These are phyloP conservation scores for Artemisia tridentata DNA, from an alignment of 129 eudicot genomes.

Conservation along the genomic window DNA sequence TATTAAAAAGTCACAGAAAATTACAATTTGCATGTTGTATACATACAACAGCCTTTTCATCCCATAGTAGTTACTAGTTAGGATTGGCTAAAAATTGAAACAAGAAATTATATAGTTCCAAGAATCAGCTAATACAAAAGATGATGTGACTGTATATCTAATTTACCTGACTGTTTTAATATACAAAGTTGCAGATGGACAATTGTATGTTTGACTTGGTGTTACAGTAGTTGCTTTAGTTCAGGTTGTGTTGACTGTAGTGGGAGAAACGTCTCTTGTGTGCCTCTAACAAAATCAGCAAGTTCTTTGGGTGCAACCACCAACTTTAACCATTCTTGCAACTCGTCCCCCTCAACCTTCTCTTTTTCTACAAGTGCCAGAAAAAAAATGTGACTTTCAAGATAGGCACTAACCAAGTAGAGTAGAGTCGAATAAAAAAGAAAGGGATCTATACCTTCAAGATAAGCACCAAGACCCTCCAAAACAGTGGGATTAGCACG, in stretches of 20 bases:
- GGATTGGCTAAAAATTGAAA: slow-evolving; percentile 23
- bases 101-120: slow-evolving; percentile 12
- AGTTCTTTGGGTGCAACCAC: slow-evolving; percentile 94
- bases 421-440: not conserved
- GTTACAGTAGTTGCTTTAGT: slow-evolving; percentile 37
- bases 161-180: slow-evolving; percentile 22
- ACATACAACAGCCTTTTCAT: slow-evolving; percentile 20
- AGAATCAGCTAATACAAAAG: slow-evolving; percentile 28
- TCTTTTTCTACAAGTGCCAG: slow-evolving; percentile 52
- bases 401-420: slow-evolving; percentile 3
- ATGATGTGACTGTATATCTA: slow-evolving; percentile 23
- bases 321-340: slow-evolving; percentile 81
- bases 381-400: not conserved
- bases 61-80: slow-evolving; percentile 15
- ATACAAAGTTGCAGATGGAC: slow-evolving; percentile 26
- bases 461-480: slow-evolving; percentile 97
- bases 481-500: slow-evolving; percentile 94
- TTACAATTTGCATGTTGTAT: slow-evolving; percentile 24
- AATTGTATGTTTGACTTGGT: slow-evolving; percentile 4
- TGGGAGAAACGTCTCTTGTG: slow-evolving; percentile 53
- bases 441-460: slow-evolving; percentile 59
- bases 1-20: slow-evolving; percentile 28
- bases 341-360: slow-evolving; percentile 86
- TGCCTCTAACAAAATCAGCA: slow-evolving; percentile 58
- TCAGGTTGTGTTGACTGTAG: slow-evolving; percentile 51